Evolutionary conservation across 2,329 filamentous ascomycete species (phyloP), one percentile per base, ranked within the genome.

Genomic region (Cercospora brassicicola): DNA sequence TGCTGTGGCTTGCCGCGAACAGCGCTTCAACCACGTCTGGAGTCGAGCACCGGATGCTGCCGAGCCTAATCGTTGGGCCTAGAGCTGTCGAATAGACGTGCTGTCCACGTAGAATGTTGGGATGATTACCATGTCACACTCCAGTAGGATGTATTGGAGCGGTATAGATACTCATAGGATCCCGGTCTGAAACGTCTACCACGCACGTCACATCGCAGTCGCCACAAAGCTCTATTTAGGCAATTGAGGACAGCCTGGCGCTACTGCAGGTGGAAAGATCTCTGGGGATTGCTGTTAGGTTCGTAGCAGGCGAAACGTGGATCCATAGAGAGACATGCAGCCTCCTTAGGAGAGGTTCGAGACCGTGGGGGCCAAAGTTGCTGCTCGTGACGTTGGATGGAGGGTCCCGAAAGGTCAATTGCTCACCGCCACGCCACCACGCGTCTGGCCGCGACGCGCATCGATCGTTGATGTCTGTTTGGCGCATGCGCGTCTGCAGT

Each of bases 181-280:
- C 61, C 61, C 33, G 20, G 61, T 39, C 36, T 15, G 23, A 39
- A 56, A 39, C 9, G 10, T 57, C 28, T n/a, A 18, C 59, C 62
- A 64, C 62, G 62, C 62, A 64, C 62, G 62, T 64, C 62, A 64
- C 62, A 23, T 57, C 51, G 62, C 62, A 64, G 62, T 64, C 62
- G 62, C 48, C 61, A 63, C 26, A 18, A 20, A 36, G 28, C 45
- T 62, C 23, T 61, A 30, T 20, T 59, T 11, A 23, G 31, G 57
- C 33, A 15, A 20, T 45, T 23, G 45, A 26, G 18, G 18, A 28
- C 15, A 28, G 20, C 39, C 3, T 31, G 31, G 45, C 26, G 30
- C 60, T 62, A 62, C 45, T 62, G 60, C 60, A 62, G 39, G 45
- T 48, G 42, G 23, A 18, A 53, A 15, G 7, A 23, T n/a, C 26